Conservation (phyloP, 495 filamentous ascomycete species). For the Aspergillus incahuasiensis region DNA sequence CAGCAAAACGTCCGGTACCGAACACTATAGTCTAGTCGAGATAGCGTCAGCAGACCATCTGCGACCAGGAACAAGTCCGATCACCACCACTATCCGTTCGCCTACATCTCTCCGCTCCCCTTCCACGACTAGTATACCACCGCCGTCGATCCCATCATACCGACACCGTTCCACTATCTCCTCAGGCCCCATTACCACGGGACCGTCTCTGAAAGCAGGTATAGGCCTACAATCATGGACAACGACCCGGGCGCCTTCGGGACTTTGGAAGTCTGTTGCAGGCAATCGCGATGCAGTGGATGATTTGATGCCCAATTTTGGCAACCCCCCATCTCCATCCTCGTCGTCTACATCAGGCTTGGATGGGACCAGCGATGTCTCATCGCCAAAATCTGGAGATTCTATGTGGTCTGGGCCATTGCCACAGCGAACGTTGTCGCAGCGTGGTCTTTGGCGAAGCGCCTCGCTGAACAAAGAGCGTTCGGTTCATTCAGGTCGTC, state of each 20-base stretch:
- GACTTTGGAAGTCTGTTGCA: conserved; percentile 35
- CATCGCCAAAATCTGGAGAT: conserved; percentile 1
- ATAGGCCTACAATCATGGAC: conserved; percentile 26
- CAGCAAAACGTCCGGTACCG: conserved; percentile 36
- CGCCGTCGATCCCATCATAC: conserved; percentile 20
- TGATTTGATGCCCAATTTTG: conserved; percentile 37
- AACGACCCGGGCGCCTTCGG: conserved; percentile 20
- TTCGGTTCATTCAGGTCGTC: conserved; percentile 29
- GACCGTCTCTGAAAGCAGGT: conserved; percentile 19
- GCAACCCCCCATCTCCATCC: conserved; percentile 20
- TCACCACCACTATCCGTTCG: conserved; percentile 21
- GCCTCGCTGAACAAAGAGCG: conserved; percentile 30
- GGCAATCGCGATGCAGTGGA: conserved; percentile 24
- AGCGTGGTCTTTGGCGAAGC: conserved; percentile 44
- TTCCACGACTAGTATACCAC: conserved; percentile 19
- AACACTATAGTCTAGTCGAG: conserved; percentile 73
- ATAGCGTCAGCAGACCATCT: conserved; percentile 80
- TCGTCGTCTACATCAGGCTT: conserved; percentile 2
- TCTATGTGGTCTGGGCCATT: conserved; percentile 24
- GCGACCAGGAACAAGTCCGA: conserved; percentile 45
- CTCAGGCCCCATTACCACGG: conserved; percentile 22
- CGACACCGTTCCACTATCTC: conserved; percentile 28
- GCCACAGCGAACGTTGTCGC: conserved; percentile 32
- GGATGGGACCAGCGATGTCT: background rate
- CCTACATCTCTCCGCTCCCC: conserved; percentile 26